Percentiles rank a stretch among this genome's conserved stretches.
phyloP scores from a whole-genome alignment of 2,329 filamentous ascomycete species.

The Trichoderma lentiforme region DNA sequence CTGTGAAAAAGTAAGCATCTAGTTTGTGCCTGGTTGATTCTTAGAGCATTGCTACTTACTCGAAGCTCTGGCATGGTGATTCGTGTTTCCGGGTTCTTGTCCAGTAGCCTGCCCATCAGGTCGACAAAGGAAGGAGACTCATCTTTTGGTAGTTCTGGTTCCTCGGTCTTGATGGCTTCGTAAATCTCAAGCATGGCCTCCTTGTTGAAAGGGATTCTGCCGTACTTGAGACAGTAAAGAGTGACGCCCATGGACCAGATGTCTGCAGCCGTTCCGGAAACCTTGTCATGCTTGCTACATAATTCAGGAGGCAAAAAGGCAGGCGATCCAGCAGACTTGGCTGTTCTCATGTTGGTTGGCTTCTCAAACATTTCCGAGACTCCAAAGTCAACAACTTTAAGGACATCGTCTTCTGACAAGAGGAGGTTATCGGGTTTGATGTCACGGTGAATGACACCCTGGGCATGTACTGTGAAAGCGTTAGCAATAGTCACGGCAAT shows the following conservation, averaged over 20 bases:
- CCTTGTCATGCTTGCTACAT: slow-evolving; percentile 80
- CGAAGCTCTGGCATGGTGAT: slow-evolving; percentile 80
- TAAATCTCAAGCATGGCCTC: slow-evolving; percentile 81
- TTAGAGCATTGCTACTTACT: slow-evolving; percentile 51
- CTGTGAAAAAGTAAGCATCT: slow-evolving; percentile 45
- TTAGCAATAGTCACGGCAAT: not conserved
- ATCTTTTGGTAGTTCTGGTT: slow-evolving; percentile 58
- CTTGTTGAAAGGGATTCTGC: slow-evolving; percentile 80
- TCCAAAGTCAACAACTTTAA: slow-evolving; percentile 98
- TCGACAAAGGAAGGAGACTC: slow-evolving; percentile 69
- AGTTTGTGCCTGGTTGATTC: not conserved
- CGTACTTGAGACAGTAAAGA: slow-evolving; percentile 87
- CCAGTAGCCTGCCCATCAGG: slow-evolving; percentile 68
- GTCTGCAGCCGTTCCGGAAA: slow-evolving; percentile 86
- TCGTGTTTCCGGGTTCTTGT: slow-evolving; percentile 79
- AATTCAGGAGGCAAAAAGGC: slow-evolving; percentile 93
- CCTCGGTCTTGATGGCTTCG: slow-evolving; percentile 75
- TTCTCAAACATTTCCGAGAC: slow-evolving; percentile 99
- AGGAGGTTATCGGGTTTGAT: slow-evolving; percentile 98
- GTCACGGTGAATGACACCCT: slow-evolving; percentile 92
- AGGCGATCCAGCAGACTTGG: slow-evolving; percentile 90
- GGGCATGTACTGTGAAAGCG: slow-evolving; percentile 68
- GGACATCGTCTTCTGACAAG: slow-evolving; percentile 82
- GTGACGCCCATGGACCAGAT: slow-evolving; percentile 99
- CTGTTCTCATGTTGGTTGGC: slow-evolving; percentile 76